Percentiles rank a stretch among this genome's conserved stretches.
phyloP scores from a whole-genome alignment of 2,329 filamentous ascomycete species.

The Monosporascus ibericus region DNA sequence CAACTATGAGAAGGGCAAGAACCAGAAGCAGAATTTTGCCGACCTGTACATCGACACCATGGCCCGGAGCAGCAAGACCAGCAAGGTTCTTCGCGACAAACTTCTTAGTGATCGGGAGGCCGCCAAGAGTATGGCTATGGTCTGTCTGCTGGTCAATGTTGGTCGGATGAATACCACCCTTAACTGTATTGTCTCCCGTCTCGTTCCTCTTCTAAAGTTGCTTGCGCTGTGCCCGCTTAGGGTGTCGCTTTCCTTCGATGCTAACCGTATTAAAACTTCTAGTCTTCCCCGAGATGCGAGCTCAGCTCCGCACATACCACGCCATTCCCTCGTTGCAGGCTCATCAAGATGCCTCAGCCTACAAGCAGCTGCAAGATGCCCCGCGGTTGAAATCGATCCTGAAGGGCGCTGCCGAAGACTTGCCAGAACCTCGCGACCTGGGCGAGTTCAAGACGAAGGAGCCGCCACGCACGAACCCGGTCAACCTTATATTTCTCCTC shows the following conservation, averaged over 20 bases:
- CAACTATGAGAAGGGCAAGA: conserved; percentile 62
- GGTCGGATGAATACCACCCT: conserved; percentile 98
- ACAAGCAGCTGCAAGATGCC: conserved; percentile 96
- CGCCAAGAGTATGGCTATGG: conserved; percentile 98
- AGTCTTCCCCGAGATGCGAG: conserved; percentile 98
- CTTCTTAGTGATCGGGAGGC: conserved; percentile 85
- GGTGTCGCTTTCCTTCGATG: not conserved
- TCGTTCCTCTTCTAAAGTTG: not conserved
- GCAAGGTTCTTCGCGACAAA: conserved; percentile 97
- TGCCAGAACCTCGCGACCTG: conserved; percentile 73
- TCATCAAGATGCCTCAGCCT: conserved; percentile 88
- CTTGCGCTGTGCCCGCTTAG: no score
- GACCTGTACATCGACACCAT: conserved; percentile 98
- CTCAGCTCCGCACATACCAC: conserved; percentile 94
- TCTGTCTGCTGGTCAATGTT: conserved; percentile 93
- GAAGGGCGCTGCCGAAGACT: conserved; percentile 91
- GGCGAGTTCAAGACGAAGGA: conserved; percentile 68
- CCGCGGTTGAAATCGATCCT: conserved; percentile 94
- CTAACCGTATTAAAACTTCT: conserved; percentile 13
- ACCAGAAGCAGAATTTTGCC: conserved; percentile 73
- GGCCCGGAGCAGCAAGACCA: conserved; percentile 97
- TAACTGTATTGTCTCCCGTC: conserved; percentile 62
- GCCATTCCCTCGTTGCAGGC: conserved; percentile 95
- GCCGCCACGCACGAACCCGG: conserved; percentile 81
- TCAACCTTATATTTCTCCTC: conserved; percentile 94